Percentiles rank a stretch among this genome's conserved stretches.
Evolutionary conservation across 179 eudicot genomes (phyloP).

Genomic region (Silene vulgaris): DNA sequence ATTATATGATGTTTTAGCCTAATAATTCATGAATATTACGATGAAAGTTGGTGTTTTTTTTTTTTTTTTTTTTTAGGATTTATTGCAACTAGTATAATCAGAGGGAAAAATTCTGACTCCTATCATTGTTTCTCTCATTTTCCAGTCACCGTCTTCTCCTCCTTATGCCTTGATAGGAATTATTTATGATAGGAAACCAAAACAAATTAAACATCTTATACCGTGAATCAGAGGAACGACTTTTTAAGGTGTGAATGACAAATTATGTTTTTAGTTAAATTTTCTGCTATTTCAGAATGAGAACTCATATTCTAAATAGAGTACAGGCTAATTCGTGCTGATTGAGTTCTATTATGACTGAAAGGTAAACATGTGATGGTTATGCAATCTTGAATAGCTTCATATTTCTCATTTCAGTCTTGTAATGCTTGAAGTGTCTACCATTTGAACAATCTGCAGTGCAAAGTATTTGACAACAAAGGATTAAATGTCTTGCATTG

Average conservation of each 20-base stretch:
- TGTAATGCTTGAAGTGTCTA: not conserved
- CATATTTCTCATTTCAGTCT: not conserved
- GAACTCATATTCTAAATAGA: not conserved
- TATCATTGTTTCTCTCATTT: not conserved
- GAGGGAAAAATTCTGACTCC: not conserved
- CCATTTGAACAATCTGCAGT: not conserved
- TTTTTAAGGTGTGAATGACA: not conserved
- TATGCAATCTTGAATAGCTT: constrained; percentile 3
- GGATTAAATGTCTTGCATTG: constrained; percentile 4
- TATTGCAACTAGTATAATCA: no score
- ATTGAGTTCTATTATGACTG: not conserved
- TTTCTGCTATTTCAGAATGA: not conserved
- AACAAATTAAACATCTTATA: not conserved
- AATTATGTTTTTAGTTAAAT: not conserved
- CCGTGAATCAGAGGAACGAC: not conserved
- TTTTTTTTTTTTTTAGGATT: no score
- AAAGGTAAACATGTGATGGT: not conserved
- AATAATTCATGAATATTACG: no score
- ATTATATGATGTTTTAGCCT: no score
- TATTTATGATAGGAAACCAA: no score
- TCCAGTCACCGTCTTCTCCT: not conserved
- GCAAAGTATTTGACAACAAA: not conserved
- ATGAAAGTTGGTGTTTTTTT: no score
- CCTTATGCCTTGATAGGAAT: not conserved
- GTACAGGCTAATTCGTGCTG: not conserved